Conservation (phyloP, 345 rosid genomes). For the Mercurialis annua region DNA sequence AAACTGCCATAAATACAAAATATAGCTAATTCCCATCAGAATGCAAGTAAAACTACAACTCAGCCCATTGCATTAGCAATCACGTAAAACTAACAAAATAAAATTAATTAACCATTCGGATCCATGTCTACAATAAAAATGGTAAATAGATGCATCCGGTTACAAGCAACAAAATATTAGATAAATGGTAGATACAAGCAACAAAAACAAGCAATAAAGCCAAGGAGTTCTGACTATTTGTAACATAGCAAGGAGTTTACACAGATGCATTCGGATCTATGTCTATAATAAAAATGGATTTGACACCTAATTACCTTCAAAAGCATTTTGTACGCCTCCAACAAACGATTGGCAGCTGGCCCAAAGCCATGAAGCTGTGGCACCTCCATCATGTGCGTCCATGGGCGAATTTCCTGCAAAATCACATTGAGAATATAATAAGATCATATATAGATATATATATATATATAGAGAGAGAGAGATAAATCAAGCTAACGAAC, state of each 20-base stretch:
- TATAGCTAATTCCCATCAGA: neutral
- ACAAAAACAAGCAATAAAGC: neutral
- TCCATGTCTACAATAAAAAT: too few relatives aligned
- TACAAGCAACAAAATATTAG: too few relatives aligned
- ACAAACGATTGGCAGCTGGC: conserved; percentile 91
- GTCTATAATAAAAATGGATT: neutral
- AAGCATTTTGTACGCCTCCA: conserved; percentile 98
- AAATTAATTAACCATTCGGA: too few relatives aligned
- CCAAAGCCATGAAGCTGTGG: conserved; percentile 99
- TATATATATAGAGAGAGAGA: neutral
- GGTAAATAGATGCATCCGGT: too few relatives aligned
- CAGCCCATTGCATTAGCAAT: too few relatives aligned
- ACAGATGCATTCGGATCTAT: neutral
- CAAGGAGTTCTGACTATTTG: neutral
- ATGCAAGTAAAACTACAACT: neutral
- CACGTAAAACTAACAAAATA: too few relatives aligned
- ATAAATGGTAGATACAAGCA: too few relatives aligned
- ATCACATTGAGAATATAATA: neutral
- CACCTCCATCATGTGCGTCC: conserved; percentile 99
- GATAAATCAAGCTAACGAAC: conserved; percentile 5
- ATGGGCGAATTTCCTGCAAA: conserved; percentile 85
- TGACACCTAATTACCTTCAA: conserved; percentile 53
- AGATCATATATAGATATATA: neutral
- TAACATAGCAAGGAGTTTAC: too few relatives aligned
- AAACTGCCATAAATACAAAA: conserved; percentile 50